Conservation (phyloP, 371 early-diverging fungal species). For the Mortierella sp. region DNA sequence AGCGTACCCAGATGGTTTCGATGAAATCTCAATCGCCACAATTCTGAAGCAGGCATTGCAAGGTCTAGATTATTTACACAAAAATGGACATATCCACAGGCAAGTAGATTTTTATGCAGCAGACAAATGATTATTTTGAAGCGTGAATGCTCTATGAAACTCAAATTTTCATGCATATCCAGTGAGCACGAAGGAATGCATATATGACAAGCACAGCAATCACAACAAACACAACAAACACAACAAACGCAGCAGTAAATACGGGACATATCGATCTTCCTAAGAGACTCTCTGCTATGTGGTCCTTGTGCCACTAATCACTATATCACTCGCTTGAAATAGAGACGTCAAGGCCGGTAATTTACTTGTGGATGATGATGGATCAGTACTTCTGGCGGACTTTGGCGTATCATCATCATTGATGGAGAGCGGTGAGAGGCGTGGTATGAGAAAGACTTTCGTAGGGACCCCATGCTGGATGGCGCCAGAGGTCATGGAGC, state of each 20-base stretch:
- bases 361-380: slow-evolving; percentile 86
- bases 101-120: slow-evolving; percentile 9
- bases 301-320: no score
- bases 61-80: slow-evolving; percentile 91
- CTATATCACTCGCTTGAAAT: background rate
- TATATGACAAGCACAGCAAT: background rate
- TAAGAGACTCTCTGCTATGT: no score
- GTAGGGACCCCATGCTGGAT: slow-evolving; percentile 97
- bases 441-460: slow-evolving; percentile 89
- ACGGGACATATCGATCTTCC: no score
- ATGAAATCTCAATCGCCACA: slow-evolving; percentile 84
- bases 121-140: background rate
- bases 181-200: background rate
- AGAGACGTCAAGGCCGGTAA: slow-evolving; percentile 95
- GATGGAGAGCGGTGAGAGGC: slow-evolving; percentile 82
- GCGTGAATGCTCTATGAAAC: slow-evolving; percentile 3
- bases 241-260: background rate
- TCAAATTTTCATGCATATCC: background rate
- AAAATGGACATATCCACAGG: slow-evolving; percentile 88
- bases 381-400: slow-evolving; percentile 87
- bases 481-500: slow-evolving; percentile 84
- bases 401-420: slow-evolving; percentile 92
- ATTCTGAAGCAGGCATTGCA: slow-evolving; percentile 88
- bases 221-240: background rate
- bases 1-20: slow-evolving; percentile 85